Percentiles rank a stretch among this genome's conserved stretches.
Conservation (phyloP, 2,329 filamentous ascomycete species). For the Talaromyces sp. region DNA sequence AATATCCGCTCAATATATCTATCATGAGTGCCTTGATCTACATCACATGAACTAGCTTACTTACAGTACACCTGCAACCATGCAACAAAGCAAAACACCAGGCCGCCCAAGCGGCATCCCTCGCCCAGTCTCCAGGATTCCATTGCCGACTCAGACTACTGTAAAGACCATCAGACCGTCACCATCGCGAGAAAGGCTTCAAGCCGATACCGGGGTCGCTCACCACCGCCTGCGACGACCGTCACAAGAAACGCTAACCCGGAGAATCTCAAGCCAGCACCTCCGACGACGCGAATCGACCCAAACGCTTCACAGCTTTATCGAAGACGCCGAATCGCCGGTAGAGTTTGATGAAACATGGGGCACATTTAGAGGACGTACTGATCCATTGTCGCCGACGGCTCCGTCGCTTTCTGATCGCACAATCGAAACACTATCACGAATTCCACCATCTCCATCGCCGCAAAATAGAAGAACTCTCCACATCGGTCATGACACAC, state of each 20-base stretch:
- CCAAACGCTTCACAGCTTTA: constrained; percentile 22
- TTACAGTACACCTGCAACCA: constrained; percentile 17
- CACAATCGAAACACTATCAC: constrained; percentile 78
- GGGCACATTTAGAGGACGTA: constrained; percentile 3
- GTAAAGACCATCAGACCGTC: constrained; percentile 45
- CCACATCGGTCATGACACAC: constrained; percentile 66
- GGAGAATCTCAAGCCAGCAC: constrained; percentile 10
- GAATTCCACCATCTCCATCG: constrained; percentile 73
- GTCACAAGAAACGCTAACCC: constrained; percentile 35
- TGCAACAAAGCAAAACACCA: constrained; percentile 35
- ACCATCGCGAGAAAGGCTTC: constrained; percentile 47
- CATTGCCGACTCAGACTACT: constrained; percentile 44
- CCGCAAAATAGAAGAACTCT: constrained; percentile 63
- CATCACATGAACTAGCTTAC: background rate
- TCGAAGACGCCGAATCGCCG: constrained; percentile 18
- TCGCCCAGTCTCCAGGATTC: constrained; percentile 51
- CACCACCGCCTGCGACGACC: constrained; percentile 37
- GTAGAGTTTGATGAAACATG: constrained; percentile 17
- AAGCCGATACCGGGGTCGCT: constrained; percentile 39
- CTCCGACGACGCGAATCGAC: constrained; percentile 23
- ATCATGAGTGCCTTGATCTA: background rate
- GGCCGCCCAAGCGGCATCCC: constrained; percentile 43
- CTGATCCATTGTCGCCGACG: constrained; percentile 22
- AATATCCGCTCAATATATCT: background rate
- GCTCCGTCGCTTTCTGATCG: constrained; percentile 63